These are phyloP conservation scores for Heracleum sosnowskyi DNA, from an alignment of 129 eudicot genomes.

Conservation along the genomic window DNA sequence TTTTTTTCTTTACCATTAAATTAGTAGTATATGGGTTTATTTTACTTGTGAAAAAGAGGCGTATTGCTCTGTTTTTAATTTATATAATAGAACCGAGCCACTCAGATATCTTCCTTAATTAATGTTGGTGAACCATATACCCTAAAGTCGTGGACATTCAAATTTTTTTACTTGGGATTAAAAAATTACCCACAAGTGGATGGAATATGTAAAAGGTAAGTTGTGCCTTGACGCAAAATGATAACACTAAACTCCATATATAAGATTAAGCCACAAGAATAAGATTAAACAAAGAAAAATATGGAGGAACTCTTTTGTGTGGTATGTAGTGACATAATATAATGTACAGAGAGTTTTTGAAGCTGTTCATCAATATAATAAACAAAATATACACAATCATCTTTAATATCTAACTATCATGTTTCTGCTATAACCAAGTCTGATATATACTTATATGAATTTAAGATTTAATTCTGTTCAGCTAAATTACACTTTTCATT, in stretches of 20 bases:
- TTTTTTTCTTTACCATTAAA: no score
- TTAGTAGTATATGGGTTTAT: neutral
- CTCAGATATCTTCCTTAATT: neutral
- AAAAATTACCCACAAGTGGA: no score
- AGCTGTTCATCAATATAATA: neutral
- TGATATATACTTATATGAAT: neutral
- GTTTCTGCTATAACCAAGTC: neutral
- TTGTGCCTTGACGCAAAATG: neutral
- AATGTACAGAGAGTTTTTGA: neutral
- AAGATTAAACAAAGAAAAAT: neutral
- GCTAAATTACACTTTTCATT: neutral
- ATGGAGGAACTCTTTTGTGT: neutral
- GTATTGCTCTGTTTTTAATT: neutral
- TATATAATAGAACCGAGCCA: neutral
- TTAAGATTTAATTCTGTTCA: neutral
- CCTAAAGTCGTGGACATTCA: no score
- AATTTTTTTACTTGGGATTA: no score
- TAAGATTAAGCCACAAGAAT: neutral
- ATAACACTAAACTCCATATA: neutral
- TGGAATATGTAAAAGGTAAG: neutral
- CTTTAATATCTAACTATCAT: no score
- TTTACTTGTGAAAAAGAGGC: neutral
- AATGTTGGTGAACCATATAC: neutral
- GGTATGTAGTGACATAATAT: neutral
- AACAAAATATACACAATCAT: neutral